Conservation (phyloP, 192 early-diverging fungal species). For the Borealophlyctis nickersoniae region DNA sequence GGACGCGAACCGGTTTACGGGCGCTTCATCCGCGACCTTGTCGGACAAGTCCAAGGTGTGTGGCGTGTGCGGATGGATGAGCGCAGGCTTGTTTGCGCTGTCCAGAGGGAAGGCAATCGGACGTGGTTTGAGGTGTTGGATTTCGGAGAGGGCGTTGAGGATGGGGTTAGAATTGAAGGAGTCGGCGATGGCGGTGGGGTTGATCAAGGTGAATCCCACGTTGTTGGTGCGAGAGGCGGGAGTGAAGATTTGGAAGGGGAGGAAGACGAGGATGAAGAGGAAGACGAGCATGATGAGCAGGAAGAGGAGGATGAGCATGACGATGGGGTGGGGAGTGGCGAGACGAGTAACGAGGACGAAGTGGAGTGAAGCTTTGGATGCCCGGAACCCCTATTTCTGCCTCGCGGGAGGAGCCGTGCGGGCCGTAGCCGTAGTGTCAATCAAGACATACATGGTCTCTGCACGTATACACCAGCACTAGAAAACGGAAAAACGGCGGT, state of each 20-base stretch:
- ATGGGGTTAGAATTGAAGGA: constrained; percentile 33
- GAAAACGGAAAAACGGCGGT: too few species aligned
- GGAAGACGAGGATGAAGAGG: constrained; percentile 15
- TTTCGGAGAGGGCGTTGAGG: constrained; percentile 65
- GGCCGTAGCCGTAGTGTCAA: too few species aligned
- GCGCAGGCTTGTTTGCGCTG: constrained; percentile 65
- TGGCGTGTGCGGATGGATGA: constrained; percentile 96
- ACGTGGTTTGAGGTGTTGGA: constrained; percentile 86
- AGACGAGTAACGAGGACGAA: constrained; percentile 1
- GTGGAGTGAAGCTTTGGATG: neutral
- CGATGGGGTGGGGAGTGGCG: constrained; percentile 9
- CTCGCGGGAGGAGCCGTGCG: too few species aligned
- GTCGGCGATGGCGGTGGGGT: constrained; percentile 31
- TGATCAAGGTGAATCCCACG: neutral
- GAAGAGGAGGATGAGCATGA: constrained; percentile 24
- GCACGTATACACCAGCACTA: too few species aligned
- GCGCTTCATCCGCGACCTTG: constrained; percentile 74
- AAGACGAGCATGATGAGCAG: constrained; percentile 27
- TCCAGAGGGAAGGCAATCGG: constrained; percentile 47
- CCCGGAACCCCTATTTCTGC: too few species aligned
- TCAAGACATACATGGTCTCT: too few species aligned
- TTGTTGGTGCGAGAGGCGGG: constrained; percentile 4
- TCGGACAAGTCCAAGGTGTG: constrained; percentile 78
- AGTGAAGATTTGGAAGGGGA: neutral
- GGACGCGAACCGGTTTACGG: constrained; percentile 55